Conservation (phyloP, 2,329 filamentous ascomycete species). For the Dactylellina haptotyla region DNA sequence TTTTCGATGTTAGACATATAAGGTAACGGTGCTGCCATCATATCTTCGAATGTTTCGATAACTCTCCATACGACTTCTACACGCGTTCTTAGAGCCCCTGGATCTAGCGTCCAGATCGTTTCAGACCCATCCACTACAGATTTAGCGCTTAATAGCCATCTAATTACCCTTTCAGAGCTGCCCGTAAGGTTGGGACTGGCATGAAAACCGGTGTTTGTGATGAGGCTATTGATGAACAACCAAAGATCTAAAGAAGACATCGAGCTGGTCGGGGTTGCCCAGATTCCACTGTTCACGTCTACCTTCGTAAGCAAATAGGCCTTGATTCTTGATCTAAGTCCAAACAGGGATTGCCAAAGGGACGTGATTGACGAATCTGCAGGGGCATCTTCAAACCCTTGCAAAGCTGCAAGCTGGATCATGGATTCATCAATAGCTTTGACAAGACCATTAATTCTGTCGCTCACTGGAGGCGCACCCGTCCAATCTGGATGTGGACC, state of each 20-base stretch:
- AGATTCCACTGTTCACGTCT: not conserved
- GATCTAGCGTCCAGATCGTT: not conserved
- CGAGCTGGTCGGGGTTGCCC: not conserved
- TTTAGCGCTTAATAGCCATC: conserved; percentile 3
- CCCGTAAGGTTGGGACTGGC: not conserved
- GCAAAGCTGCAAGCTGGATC: not conserved
- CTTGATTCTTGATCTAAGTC: not conserved
- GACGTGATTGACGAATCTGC: not conserved
- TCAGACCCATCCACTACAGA: not conserved
- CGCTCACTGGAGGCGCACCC: not conserved
- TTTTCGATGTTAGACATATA: not conserved
- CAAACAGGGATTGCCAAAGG: not conserved
- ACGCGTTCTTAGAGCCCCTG: not conserved
- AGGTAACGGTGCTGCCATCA: not conserved
- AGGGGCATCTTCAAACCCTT: not conserved
- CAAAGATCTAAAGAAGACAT: not conserved
- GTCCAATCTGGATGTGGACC: not conserved
- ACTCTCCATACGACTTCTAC: not conserved
- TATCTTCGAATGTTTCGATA: not conserved
- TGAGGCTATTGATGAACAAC: not conserved
- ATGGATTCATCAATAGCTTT: not conserved
- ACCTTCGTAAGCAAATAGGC: not conserved
- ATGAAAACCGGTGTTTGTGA: not conserved
- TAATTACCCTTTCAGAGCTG: not conserved
- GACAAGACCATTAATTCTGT: conserved; percentile 1